Percentiles rank a stretch among this genome's conserved stretches.
Conservation (phyloP, 2,329 filamentous ascomycete genomes). For the Aspergillus sojae region DNA sequence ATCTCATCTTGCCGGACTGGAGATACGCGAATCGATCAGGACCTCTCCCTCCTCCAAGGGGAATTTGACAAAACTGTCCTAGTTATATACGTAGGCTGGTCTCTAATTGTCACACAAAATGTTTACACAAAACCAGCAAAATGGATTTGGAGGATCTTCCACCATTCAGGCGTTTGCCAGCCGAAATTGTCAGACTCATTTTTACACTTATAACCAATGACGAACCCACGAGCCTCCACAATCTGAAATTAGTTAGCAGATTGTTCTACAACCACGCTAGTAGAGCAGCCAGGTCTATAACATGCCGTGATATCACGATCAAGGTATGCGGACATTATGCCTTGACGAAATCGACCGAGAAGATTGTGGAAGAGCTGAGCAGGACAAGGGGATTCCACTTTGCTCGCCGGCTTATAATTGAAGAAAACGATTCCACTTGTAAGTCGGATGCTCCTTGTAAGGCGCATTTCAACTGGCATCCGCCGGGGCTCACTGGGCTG, state of each 20-base stretch:
- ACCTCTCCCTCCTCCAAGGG: background rate
- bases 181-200: background rate
- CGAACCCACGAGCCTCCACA: background rate
- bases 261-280: background rate
- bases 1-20: background rate
- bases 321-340: background rate
- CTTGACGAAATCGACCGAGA: background rate
- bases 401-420: background rate
- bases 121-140: background rate
- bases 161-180: background rate
- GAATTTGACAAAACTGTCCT: background rate
- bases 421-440: background rate
- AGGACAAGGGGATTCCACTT: background rate
- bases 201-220: background rate
- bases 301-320: background rate
- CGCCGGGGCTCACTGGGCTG: background rate
- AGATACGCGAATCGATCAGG: background rate
- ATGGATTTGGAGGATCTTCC: background rate
- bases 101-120: background rate
- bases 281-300: background rate
- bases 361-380: background rate
- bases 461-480: background rate
- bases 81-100: background rate
- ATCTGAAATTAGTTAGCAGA: background rate
- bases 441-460: background rate